A percentile compares a stretch with the other conserved stretches of the same genome.
phyloP scores from a whole-genome alignment of 2,329 filamentous ascomycete species.

The Epichloe typhina region DNA sequence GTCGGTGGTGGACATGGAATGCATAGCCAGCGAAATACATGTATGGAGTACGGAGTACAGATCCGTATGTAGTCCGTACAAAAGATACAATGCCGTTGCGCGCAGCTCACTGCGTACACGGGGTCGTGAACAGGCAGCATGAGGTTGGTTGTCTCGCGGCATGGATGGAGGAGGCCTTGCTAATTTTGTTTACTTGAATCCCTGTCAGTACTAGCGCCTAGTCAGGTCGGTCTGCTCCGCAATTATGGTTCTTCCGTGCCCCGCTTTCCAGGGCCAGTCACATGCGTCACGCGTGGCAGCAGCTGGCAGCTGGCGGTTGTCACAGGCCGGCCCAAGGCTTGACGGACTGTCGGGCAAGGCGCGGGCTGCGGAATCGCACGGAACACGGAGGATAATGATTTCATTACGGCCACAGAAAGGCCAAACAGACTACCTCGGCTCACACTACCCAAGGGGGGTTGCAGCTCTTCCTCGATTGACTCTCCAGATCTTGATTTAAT shows the following conservation, averaged over 20 bases:
- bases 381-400: conserved; percentile 3
- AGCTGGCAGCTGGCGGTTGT: background rate
- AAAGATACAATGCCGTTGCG: conserved; percentile 4
- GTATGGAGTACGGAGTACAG: background rate
- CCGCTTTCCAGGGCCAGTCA: background rate
- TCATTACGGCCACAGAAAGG: background rate
- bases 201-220: conserved; percentile 12
- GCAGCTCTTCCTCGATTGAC: no score
- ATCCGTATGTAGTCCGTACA: conserved; percentile 1
- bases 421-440: conserved; percentile 3
- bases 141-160: background rate
- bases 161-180: background rate
- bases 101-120: background rate
- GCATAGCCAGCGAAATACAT: background rate
- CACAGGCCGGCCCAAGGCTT: background rate
- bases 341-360: background rate
- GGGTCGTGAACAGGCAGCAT: background rate
- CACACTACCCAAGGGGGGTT: background rate
- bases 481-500: no score
- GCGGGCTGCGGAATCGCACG: background rate
- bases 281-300: conserved; percentile 1
- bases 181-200: conserved; percentile 18
- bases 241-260: conserved; percentile 7
- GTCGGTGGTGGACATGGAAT: conserved; percentile 1
- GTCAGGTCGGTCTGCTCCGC: background rate